Percentiles rank a stretch among this genome's conserved stretches.
Evolutionary conservation across 306 rosid genomes (phyloP).

Genomic region (Casuarina cunninghamiana): DNA sequence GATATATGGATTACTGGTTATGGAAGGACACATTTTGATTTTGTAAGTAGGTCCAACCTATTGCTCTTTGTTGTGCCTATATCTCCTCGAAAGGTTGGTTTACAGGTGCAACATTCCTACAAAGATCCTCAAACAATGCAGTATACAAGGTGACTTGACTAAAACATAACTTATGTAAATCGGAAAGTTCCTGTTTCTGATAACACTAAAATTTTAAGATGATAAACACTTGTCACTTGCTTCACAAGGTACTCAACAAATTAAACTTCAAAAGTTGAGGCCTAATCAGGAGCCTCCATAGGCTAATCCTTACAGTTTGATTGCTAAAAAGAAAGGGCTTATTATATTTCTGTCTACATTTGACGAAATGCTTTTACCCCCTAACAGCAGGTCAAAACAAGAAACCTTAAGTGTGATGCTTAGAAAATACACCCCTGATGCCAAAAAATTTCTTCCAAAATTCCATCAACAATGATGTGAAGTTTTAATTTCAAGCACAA

Average conservation of each 20-base stretch:
- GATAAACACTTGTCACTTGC: neutral
- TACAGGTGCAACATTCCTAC: no score
- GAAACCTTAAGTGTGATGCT: neutral
- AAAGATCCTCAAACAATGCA: no score
- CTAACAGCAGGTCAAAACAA: no score
- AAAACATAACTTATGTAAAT: neutral
- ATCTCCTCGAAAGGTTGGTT: neutral
- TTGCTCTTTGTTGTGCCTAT: neutral
- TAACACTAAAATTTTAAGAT: neutral
- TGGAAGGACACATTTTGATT: neutral
- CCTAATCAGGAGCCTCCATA: neutral
- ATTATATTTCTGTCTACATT: neutral
- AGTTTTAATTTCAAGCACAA: neutral
- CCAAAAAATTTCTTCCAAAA: neutral
- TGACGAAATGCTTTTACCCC: no score
- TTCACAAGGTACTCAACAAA: neutral
- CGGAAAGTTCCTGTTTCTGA: neutral
- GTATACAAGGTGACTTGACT: neutral
- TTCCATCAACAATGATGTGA: neutral
- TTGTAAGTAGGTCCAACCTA: neutral
- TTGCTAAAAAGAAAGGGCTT: neutral
- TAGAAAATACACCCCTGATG: neutral
- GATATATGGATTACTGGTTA: neutral
- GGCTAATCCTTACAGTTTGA: neutral
- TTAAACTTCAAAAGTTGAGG: neutral